Evolutionary conservation across 73 alveolate species (phyloP).

Genomic region (Paraurostyla sp.): DNA sequence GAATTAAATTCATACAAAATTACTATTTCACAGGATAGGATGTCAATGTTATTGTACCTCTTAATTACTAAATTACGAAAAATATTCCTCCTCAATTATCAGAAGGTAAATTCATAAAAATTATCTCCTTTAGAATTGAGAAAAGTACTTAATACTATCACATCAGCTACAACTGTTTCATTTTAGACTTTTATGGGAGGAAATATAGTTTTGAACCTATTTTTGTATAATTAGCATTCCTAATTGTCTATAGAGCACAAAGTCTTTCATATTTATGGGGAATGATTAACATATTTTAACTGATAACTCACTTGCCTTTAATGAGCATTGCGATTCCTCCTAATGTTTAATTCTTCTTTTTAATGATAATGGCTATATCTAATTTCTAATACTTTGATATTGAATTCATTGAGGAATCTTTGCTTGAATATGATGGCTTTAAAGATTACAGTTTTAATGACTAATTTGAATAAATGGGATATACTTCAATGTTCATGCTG

Average conservation of each 20-base stretch:
- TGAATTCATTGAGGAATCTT: not conserved
- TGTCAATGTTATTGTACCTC: not conserved
- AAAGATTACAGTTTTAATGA: not conserved
- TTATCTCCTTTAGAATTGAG: too few species aligned
- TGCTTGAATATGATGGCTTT: not conserved
- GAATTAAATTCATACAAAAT: not conserved
- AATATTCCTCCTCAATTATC: not conserved
- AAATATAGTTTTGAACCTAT: not conserved
- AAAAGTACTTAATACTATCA: not conserved
- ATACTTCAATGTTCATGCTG: not conserved
- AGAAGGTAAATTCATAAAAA: not conserved
- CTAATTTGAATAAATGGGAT: not conserved
- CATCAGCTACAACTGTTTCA: not conserved
- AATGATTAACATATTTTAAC: not conserved
- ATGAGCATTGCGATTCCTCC: not conserved
- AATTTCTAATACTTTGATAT: not conserved
- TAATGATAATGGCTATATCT: too few species aligned
- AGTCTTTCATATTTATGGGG: not conserved
- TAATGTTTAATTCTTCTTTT: not conserved
- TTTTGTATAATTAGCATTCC: not conserved
- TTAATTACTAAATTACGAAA: not conserved
- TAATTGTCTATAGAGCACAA: not conserved
- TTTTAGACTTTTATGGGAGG: not conserved
- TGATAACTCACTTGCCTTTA: slow-evolving; percentile 8
- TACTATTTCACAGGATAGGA: not conserved